Conservation (phyloP, 2,329 filamentous ascomycete species). For the Graphilbum fragrans region DNA sequence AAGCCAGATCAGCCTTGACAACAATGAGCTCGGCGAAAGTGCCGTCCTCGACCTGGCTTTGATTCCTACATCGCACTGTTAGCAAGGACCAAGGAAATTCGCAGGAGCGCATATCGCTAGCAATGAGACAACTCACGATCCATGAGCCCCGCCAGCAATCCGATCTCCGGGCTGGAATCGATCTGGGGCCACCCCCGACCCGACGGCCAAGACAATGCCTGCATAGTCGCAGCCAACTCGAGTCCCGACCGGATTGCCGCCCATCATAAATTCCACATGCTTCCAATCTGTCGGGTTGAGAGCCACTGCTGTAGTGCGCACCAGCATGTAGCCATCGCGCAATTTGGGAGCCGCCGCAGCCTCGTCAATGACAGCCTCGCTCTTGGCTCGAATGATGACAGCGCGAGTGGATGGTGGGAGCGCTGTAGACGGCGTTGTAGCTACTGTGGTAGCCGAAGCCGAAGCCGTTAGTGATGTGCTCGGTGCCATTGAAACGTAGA, state of each 20-base stretch:
- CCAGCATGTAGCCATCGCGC: conserved; percentile 16
- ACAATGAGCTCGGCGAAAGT: conserved; percentile 27
- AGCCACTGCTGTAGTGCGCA: conserved; percentile 15
- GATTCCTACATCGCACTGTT: conserved; percentile 13
- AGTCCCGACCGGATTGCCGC: conserved; percentile 3
- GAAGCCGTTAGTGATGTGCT: not conserved
- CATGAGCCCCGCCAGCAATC: conserved; percentile 27
- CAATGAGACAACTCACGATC: conserved; percentile 18
- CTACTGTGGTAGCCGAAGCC: not conserved
- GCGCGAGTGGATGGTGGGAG: conserved; percentile 12
- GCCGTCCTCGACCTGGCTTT: conserved; percentile 25
- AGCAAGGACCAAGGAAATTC: not conserved
- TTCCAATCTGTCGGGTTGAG: conserved; percentile 20
- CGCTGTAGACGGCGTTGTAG: conserved; percentile 7
- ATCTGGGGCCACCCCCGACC: conserved; percentile 24
- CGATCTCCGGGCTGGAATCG: conserved; percentile 34
- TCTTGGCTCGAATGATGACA: conserved; percentile 12
- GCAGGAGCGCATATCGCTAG: too few species aligned
- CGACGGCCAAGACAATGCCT: conserved; percentile 33
- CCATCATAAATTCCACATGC: conserved; percentile 5
- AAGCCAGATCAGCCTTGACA: conserved; percentile 25
- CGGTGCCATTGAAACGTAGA: not conserved
- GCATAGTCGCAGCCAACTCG: conserved; percentile 29
- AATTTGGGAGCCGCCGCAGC: conserved; percentile 13
- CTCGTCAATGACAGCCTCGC: conserved; percentile 11